phyloP scores from a whole-genome alignment of 805 yeast genomes.

The Spathaspora passalidarum region DNA sequence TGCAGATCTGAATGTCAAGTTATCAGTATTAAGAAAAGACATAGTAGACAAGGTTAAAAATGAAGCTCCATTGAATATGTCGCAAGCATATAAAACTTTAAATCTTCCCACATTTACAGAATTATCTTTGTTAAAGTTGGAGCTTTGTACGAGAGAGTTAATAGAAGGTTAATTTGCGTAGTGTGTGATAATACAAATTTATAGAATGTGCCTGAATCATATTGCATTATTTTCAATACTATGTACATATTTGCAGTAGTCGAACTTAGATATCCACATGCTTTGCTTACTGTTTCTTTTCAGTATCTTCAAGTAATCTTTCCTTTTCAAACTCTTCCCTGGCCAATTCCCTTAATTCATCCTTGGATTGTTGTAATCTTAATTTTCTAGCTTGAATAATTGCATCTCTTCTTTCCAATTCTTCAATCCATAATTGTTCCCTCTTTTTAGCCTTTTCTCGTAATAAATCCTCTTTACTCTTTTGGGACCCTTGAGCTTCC shows the following conservation, averaged over 20 bases:
- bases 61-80: background rate
- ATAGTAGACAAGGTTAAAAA: background rate
- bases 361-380: conserved; percentile 62
- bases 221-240: background rate
- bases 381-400: conserved; percentile 64
- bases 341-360: conserved; percentile 34
- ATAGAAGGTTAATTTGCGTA: too few relatives aligned
- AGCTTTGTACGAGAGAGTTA: background rate
- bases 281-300: background rate
- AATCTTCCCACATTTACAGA: conserved; percentile 1
- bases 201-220: too few relatives aligned
- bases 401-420: conserved; percentile 80
- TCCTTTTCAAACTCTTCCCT: conserved; percentile 26
- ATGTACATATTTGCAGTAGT: too few relatives aligned
- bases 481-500: conserved; percentile 42
- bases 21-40: background rate
- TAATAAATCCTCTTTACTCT: conserved; percentile 60
- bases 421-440: conserved; percentile 86
- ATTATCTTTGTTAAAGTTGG: background rate
- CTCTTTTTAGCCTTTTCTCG: conserved; percentile 80
- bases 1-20: background rate
- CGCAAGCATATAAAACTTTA: background rate
- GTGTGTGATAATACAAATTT: too few relatives aligned
- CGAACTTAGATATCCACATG: too few relatives aligned
- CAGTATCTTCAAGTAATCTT: background rate